Evolutionary conservation across 257 asterid genomes (phyloP).

Genomic region (Solanum phureja): DNA sequence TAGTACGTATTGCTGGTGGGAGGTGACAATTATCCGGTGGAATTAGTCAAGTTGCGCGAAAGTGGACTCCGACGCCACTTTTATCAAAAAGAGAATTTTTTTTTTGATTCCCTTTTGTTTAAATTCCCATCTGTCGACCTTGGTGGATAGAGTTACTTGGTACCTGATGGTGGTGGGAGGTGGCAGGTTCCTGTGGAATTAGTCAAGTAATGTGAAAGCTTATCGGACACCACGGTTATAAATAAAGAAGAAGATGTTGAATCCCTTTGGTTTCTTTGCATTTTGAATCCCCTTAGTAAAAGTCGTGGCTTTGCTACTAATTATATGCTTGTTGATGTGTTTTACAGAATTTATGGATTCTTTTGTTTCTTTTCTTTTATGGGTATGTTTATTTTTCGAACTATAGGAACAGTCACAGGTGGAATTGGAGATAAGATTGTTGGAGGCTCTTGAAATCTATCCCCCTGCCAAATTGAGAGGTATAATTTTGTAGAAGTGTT

Average conservation of each 20-base stretch:
- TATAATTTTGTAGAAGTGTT: background rate
- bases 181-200: background rate
- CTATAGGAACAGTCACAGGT: constrained; percentile 74
- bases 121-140: background rate
- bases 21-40: background rate
- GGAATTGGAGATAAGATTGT: constrained; percentile 76
- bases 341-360: background rate
- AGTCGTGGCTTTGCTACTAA: background rate
- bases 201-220: background rate
- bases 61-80: background rate
- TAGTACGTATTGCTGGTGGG: background rate
- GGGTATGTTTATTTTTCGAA: background rate
- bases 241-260: background rate
- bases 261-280: background rate
- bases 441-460: constrained; percentile 87
- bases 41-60: background rate
- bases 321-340: background rate
- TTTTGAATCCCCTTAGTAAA: background rate
- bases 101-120: background rate
- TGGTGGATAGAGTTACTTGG: background rate
- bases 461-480: constrained; percentile 89
- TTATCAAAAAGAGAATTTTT: background rate
- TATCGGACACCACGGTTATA: background rate
- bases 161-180: background rate
- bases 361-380: background rate